phyloP scores from a whole-genome alignment of 192 early-diverging fungal species.

The Backusella australiensis region DNA sequence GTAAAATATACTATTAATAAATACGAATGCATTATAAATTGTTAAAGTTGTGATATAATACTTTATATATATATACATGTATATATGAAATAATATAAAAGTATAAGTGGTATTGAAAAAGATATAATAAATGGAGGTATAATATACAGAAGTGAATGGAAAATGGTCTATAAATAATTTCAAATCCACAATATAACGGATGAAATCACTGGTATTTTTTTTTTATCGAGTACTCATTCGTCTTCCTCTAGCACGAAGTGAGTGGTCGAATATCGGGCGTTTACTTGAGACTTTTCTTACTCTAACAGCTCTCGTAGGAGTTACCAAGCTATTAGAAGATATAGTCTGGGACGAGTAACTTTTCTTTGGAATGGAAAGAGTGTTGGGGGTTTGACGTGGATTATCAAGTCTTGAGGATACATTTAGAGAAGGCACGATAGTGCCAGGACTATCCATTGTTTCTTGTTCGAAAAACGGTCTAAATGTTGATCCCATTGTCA shows the following conservation, averaged over 20 bases:
- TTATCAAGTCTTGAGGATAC: not conserved
- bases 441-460: not conserved
- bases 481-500: not conserved
- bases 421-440: not conserved
- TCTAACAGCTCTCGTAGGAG: constrained; percentile 5
- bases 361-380: not conserved
- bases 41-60: too few species aligned
- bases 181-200: not conserved
- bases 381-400: not conserved
- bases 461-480: constrained; percentile 5
- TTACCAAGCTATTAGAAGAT: not conserved
- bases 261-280: constrained; percentile 24
- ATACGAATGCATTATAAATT: too few species aligned
- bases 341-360: not conserved
- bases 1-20: too few species aligned
- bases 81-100: not conserved
- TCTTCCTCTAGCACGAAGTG: constrained; percentile 7
- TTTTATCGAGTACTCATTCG: constrained; percentile 16
- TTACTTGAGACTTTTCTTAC: constrained; percentile 27
- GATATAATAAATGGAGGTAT: not conserved
- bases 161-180: not conserved
- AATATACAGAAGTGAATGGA: not conserved
- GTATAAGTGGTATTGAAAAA: not conserved
- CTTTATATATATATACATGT: not conserved
- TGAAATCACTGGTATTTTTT: not conserved